Percentiles rank a stretch among this genome's conserved stretches.
Conservation (phyloP, 441 rosid species). For the Hypseocharis bilobata region DNA sequence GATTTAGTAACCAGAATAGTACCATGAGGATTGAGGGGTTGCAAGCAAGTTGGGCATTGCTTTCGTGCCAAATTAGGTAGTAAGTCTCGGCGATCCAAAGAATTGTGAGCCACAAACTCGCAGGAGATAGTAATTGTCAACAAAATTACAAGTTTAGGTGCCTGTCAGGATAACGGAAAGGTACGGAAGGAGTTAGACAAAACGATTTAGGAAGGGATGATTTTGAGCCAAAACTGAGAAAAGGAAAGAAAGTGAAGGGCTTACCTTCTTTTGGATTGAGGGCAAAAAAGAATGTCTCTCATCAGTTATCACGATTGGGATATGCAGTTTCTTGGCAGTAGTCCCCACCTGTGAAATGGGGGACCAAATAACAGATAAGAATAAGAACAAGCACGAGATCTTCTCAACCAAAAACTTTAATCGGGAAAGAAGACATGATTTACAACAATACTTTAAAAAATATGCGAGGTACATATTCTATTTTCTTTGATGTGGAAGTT, state of each 20-base stretch:
- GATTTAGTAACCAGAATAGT: slow-evolving; percentile 23
- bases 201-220: slow-evolving; percentile 15
- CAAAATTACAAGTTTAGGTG: slow-evolving; percentile 34
- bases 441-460: slow-evolving; percentile 19
- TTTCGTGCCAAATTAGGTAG: too few relatives aligned
- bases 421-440: slow-evolving; percentile 23
- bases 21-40: background rate
- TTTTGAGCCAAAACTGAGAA: slow-evolving; percentile 23
- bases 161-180: slow-evolving; percentile 36
- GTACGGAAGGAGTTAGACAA: slow-evolving; percentile 20
- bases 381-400: slow-evolving; percentile 24
- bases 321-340: slow-evolving; percentile 35
- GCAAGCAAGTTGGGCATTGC: too few relatives aligned
- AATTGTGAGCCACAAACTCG: too few relatives aligned
- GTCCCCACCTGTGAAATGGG: slow-evolving; percentile 49
- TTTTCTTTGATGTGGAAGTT: slow-evolving; percentile 11
- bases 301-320: slow-evolving; percentile 38
- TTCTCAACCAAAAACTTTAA: slow-evolving; percentile 19
- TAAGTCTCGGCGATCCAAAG: too few relatives aligned
- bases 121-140: slow-evolving; percentile 27
- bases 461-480: slow-evolving; percentile 9
- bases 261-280: slow-evolving; percentile 47
- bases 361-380: slow-evolving; percentile 28
- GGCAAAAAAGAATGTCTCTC: slow-evolving; percentile 57
- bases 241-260: slow-evolving; percentile 27